Conservation (phyloP, 805 yeast genomes). For the Ogataea paraovalis region DNA sequence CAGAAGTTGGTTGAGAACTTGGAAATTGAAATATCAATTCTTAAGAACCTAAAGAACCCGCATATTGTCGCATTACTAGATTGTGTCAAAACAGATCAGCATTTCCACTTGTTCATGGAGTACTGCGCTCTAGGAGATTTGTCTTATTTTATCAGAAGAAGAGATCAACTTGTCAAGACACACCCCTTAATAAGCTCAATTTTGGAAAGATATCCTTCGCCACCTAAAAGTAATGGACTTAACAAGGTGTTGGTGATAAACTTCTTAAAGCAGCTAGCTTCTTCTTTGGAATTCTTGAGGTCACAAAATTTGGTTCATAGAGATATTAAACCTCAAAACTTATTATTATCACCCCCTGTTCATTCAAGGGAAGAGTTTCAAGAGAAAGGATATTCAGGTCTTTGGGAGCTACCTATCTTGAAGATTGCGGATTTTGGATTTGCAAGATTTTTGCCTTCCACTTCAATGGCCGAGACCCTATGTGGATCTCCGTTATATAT, state of each 20-base stretch:
- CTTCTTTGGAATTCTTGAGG: constrained; percentile 79
- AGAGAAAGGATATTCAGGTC: constrained; percentile 60
- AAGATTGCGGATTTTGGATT: constrained; percentile 98
- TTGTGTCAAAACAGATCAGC: constrained; percentile 67
- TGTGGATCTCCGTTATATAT: constrained; percentile 97
- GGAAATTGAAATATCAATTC: constrained; percentile 86
- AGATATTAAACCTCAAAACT: constrained; percentile 92
- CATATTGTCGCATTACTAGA: constrained; percentile 87
- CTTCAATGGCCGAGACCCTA: constrained; percentile 92
- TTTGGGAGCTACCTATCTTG: constrained; percentile 84
- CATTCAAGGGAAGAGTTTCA: constrained; percentile 59
- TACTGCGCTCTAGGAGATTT: constrained; percentile 94
- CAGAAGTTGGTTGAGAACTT: constrained; percentile 86
- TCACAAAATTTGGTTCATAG: constrained; percentile 85
- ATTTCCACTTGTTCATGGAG: constrained; percentile 92
- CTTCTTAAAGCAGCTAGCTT: constrained; percentile 79
- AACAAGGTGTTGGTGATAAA: constrained; percentile 76
- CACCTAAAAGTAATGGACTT: constrained; percentile 70
- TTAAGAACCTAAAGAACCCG: constrained; percentile 85
- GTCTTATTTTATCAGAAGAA: constrained; percentile 76
- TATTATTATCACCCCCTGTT: constrained; percentile 77
- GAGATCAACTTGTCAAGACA: constrained; percentile 63
- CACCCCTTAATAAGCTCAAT: constrained; percentile 78
- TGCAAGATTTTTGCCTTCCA: constrained; percentile 89
- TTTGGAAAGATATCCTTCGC: constrained; percentile 79